Evolutionary conservation across 345 rosid species (phyloP).

Genomic region (Gossypium ekmanianum): DNA sequence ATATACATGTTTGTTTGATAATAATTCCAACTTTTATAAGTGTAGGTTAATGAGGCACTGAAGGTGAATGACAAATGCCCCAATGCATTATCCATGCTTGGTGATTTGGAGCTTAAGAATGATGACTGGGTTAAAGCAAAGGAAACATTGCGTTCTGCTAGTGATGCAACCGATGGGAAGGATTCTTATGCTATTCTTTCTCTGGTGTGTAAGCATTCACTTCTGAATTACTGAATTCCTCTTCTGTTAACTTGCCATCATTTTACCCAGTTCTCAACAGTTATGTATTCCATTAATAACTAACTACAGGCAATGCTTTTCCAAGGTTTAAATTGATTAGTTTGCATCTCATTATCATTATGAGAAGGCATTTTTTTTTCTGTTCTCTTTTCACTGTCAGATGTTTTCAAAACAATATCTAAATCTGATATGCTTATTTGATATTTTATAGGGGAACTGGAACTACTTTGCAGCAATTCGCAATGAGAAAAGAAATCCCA

Average conservation of each 20-base stretch:
- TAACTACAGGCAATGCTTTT: neutral
- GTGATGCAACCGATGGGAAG: conserved; percentile 91
- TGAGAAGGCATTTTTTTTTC: neutral
- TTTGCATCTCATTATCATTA: conserved; percentile 2
- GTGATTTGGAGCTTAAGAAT: conserved; percentile 95
- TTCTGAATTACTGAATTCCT: neutral
- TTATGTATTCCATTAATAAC: neutral
- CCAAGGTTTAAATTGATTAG: neutral
- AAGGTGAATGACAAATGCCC: conserved; percentile 83
- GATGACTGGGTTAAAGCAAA: conserved; percentile 99
- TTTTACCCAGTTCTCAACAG: neutral
- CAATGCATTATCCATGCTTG: conserved; percentile 90
- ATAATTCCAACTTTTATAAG: conserved; percentile 9
- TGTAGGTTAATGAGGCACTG: conserved; percentile 82
- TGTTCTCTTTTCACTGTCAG: neutral
- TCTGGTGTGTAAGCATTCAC: conserved; percentile 48
- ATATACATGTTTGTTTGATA: conserved; percentile 15
- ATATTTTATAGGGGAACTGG: conserved; percentile 74
- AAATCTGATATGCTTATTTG: conserved; percentile 22
- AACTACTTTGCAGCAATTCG: conserved; percentile 96
- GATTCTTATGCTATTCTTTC: conserved; percentile 92
- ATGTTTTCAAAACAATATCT: neutral
- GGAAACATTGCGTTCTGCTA: conserved; percentile 94
- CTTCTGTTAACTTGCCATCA: neutral
- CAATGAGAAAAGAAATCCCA: conserved; percentile 93